Evolutionary conservation across 2,329 filamentous ascomycete species (phyloP).

Genomic region (Leptographium wingfieldii): DNA sequence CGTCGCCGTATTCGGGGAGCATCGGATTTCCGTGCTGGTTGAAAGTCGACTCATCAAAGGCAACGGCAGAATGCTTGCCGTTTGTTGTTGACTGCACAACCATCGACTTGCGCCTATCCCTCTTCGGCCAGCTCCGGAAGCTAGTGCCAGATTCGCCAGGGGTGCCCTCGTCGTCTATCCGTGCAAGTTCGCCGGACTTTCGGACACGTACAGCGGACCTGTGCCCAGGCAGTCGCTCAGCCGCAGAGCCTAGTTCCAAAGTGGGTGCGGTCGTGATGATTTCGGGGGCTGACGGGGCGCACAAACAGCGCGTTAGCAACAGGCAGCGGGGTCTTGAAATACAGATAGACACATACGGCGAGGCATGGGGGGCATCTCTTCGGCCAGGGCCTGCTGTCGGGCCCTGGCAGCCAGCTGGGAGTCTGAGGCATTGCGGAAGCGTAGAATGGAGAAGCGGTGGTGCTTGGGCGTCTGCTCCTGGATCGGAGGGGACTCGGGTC

Average conservation of each 20-base stretch:
- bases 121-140: constrained; percentile 20
- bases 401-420: constrained; percentile 69
- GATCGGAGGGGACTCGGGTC: constrained; percentile 35
- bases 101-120: constrained; percentile 29
- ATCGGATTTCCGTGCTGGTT: constrained; percentile 5
- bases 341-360: constrained; percentile 33
- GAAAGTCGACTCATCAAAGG: constrained; percentile 47
- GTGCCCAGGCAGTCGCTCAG: constrained; percentile 42
- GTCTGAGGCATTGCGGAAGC: constrained; percentile 86
- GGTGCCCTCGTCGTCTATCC: constrained; percentile 18
- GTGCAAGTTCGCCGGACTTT: constrained; percentile 36
- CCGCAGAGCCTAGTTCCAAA: constrained; percentile 34
- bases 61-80: constrained; percentile 31
- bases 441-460: constrained; percentile 57
- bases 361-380: constrained; percentile 43
- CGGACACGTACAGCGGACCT: constrained; percentile 40
- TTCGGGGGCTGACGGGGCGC: constrained; percentile 36
- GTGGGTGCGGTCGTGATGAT: constrained; percentile 93
- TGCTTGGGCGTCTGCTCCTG: constrained; percentile 44
- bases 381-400: constrained; percentile 48
- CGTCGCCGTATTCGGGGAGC: constrained; percentile 45
- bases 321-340: constrained; percentile 10
- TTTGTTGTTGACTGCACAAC: constrained; percentile 23
- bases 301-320: neutral
- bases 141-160: constrained; percentile 5